These are phyloP conservation scores for Emmonsia crescens DNA, from an alignment of 2,329 filamentous ascomycete genomes.

Conservation along the genomic window DNA sequence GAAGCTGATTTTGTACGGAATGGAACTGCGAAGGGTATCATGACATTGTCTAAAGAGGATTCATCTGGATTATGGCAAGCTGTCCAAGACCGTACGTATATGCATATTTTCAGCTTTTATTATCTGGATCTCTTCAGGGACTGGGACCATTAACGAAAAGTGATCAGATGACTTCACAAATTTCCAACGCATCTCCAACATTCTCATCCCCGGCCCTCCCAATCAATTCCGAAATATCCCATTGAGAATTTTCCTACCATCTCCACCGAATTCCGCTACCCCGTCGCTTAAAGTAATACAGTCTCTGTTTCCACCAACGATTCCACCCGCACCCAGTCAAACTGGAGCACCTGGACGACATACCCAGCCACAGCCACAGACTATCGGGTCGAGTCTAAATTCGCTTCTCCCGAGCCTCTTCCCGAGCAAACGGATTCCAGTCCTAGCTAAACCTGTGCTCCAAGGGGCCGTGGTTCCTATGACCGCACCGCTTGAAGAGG, in stretches of 20 bases:
- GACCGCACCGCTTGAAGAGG: constrained; percentile 64
- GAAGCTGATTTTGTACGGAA: constrained; percentile 82
- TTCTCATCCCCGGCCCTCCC: constrained; percentile 59
- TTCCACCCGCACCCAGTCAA: constrained; percentile 21
- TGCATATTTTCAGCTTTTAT: neutral
- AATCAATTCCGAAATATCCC: constrained; percentile 73
- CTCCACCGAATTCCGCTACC: constrained; percentile 43
- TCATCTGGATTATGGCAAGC: constrained; percentile 73
- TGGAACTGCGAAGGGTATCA: constrained; percentile 78
- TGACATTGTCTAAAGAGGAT: constrained; percentile 75
- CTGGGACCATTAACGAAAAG: neutral
- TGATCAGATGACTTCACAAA: constrained; percentile 56
- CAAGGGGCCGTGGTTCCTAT: constrained; percentile 81
- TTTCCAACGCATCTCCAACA: constrained; percentile 64
- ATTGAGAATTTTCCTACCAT: constrained; percentile 73
- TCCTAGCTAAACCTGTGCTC: constrained; percentile 72
- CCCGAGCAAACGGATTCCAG: constrained; percentile 70
- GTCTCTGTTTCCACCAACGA: constrained; percentile 51
- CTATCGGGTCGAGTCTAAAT: constrained; percentile 68
- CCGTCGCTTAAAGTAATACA: constrained; percentile 59
- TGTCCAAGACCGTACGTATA: constrained; percentile 55
- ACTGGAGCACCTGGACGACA: constrained; percentile 13
- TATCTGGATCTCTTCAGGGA: too few species aligned
- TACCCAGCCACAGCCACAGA: constrained; percentile 43
- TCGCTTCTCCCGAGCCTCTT: constrained; percentile 69